A percentile compares a stretch with the other conserved stretches of the same genome.
Evolutionary conservation across 148 eudicot species (phyloP).

Genomic region (Tetragonia tetragonoides): DNA sequence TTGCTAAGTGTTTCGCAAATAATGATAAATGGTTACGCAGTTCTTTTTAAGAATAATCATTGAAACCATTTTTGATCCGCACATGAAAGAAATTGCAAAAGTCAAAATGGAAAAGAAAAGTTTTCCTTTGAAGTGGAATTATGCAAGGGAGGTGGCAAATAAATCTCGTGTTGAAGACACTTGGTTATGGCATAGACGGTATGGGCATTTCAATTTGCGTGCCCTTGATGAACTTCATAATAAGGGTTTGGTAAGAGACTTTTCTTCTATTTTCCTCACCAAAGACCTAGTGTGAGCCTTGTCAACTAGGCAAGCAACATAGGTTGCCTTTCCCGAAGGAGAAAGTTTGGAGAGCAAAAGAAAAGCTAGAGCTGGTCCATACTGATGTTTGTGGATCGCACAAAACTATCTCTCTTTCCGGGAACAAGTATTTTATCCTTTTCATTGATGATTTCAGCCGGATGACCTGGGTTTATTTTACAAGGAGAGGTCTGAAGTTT

Average conservation of each 20-base stretch:
- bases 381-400: background rate
- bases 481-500: too few species aligned
- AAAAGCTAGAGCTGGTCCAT: background rate
- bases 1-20: conserved; percentile 21
- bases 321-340: background rate
- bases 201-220: conserved; percentile 19
- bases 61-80: too few species aligned
- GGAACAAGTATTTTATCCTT: too few species aligned
- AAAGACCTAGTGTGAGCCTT: background rate
- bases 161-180: conserved; percentile 4
- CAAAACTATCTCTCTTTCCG: too few species aligned
- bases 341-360: background rate
- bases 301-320: too few species aligned
- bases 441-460: too few species aligned
- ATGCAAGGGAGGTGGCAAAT: background rate
- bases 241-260: background rate
- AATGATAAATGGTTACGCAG: conserved; percentile 1
- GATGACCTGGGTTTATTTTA: too few species aligned
- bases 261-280: background rate
- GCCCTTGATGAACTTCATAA: background rate
- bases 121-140: conserved; percentile 11
- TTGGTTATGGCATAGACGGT: conserved; percentile 25
- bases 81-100: too few species aligned
- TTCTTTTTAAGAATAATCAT: conserved; percentile 3
- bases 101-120: conserved; percentile 5